phyloP scores from a whole-genome alignment of 257 asterid genomes.

The Rehmannia glutinosa region DNA sequence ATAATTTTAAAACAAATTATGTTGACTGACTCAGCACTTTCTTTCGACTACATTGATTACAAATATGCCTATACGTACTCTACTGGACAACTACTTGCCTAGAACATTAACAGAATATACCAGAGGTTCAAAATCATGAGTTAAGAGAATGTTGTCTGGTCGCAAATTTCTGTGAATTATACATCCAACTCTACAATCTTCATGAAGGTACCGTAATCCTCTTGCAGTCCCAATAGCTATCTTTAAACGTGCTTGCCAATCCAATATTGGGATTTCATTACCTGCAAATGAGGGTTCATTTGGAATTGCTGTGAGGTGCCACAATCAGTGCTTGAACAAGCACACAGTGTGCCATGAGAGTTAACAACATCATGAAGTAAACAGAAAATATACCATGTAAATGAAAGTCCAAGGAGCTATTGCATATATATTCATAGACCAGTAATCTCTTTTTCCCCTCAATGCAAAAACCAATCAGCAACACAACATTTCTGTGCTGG shows the following conservation, averaged over 20 bases:
- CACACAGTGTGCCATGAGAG: not conserved
- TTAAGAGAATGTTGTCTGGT: conserved; percentile 79
- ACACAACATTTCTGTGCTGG: conserved; percentile 85
- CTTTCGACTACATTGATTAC: no score
- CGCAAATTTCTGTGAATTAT: conserved; percentile 71
- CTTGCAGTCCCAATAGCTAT: conserved; percentile 90
- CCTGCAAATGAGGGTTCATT: conserved; percentile 38
- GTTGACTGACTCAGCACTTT: no score
- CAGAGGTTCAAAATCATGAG: conserved; percentile 93
- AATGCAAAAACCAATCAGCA: conserved; percentile 80
- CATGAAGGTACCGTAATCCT: conserved; percentile 91
- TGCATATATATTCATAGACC: conserved; percentile 86
- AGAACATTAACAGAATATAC: conserved; percentile 39
- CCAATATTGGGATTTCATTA: conserved; percentile 35
- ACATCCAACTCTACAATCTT: conserved; percentile 94
- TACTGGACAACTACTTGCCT: no score
- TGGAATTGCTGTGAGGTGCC: not conserved
- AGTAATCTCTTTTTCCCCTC: conserved; percentile 59
- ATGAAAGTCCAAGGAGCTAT: conserved; percentile 76
- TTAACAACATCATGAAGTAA: not conserved
- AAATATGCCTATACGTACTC: no score
- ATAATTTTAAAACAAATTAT: no score
- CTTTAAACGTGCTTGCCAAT: conserved; percentile 67
- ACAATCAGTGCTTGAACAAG: not conserved
- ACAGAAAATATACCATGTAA: conserved; percentile 60